These are phyloP conservation scores for Citeromyces hawaiiensis DNA, from an alignment of 1,139 yeast genomes.

Conservation along the genomic window DNA sequence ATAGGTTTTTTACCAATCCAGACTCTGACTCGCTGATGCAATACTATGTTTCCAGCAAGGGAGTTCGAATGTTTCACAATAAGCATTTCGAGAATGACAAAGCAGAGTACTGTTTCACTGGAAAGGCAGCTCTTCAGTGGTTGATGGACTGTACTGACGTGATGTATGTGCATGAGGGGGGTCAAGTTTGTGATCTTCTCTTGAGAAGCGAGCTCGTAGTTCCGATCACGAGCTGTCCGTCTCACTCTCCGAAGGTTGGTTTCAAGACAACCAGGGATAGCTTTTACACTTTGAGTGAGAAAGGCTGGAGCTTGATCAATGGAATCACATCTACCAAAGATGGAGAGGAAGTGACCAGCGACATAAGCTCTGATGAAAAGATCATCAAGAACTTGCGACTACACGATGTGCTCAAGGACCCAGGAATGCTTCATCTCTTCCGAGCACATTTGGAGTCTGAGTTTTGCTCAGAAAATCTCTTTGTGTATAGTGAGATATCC, in stretches of 20 bases:
- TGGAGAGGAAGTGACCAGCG: neutral
- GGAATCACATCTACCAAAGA: slow-evolving; percentile 14
- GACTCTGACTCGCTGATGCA: slow-evolving; percentile 75
- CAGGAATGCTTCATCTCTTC: slow-evolving; percentile 66
- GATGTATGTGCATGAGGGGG: slow-evolving; percentile 44
- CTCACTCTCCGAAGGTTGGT: slow-evolving; percentile 13
- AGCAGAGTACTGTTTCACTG: slow-evolving; percentile 42
- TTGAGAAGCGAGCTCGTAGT: slow-evolving; percentile 32
- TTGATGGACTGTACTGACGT: slow-evolving; percentile 79
- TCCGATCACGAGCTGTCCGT: slow-evolving; percentile 22
- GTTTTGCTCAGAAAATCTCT: slow-evolving; percentile 64
- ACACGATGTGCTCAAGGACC: slow-evolving; percentile 47
- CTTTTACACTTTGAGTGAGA: slow-evolving; percentile 22
- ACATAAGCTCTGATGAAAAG: neutral
- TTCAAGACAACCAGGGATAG: slow-evolving; percentile 21
- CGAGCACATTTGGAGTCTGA: slow-evolving; percentile 47
- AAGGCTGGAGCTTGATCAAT: slow-evolving; percentile 24
- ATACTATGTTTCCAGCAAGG: slow-evolving; percentile 57
- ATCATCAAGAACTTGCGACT: slow-evolving; percentile 16
- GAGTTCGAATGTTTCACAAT: slow-evolving; percentile 44
- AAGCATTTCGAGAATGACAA: slow-evolving; percentile 7
- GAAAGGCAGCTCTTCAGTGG: slow-evolving; percentile 81
- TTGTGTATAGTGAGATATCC: slow-evolving; percentile 49
- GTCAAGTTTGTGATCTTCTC: slow-evolving; percentile 43
- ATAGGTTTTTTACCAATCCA: slow-evolving; percentile 75